phyloP scores from a whole-genome alignment of 305 asterid species.

The Rubia tinctorum region DNA sequence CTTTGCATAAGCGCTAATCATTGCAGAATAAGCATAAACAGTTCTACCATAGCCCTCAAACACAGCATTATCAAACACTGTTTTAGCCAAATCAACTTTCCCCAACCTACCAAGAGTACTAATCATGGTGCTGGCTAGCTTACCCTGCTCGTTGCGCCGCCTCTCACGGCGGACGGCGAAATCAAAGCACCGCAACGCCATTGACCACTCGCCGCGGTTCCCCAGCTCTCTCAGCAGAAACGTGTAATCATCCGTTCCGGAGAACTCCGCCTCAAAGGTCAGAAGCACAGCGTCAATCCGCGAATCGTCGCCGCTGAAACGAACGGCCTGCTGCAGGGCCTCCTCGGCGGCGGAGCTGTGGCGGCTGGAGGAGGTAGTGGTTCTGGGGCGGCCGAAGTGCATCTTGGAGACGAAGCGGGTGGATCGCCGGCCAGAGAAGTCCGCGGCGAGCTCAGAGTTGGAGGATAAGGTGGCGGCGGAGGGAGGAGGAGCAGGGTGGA shows the following conservation, averaged over 20 bases:
- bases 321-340: constrained; percentile 45
- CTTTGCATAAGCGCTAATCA: constrained; percentile 91
- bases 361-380: constrained; percentile 44
- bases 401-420: constrained; percentile 87
- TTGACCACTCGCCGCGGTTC: constrained; percentile 64
- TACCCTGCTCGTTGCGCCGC: constrained; percentile 66
- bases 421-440: constrained; percentile 83
- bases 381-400: constrained; percentile 81
- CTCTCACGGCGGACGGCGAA: constrained; percentile 63
- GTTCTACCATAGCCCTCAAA: constrained; percentile 81
- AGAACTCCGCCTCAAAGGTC: constrained; percentile 51
- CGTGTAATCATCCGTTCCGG: constrained; percentile 66
- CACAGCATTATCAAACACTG: constrained; percentile 61
- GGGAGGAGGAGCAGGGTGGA: constrained; percentile 21
- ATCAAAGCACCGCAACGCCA: constrained; percentile 65
- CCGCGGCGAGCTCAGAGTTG: constrained; percentile 41
- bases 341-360: constrained; percentile 74
- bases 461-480: constrained; percentile 31
- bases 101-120: constrained; percentile 91
- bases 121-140: constrained; percentile 83
- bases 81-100: constrained; percentile 72
- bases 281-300: constrained; percentile 39
- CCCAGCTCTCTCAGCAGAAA: constrained; percentile 83
- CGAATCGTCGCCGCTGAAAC: constrained; percentile 32
- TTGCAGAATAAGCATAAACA: constrained; percentile 80